Conservation (phyloP, 2,329 filamentous ascomycete species). For the Pseudogymnoascus sp. region DNA sequence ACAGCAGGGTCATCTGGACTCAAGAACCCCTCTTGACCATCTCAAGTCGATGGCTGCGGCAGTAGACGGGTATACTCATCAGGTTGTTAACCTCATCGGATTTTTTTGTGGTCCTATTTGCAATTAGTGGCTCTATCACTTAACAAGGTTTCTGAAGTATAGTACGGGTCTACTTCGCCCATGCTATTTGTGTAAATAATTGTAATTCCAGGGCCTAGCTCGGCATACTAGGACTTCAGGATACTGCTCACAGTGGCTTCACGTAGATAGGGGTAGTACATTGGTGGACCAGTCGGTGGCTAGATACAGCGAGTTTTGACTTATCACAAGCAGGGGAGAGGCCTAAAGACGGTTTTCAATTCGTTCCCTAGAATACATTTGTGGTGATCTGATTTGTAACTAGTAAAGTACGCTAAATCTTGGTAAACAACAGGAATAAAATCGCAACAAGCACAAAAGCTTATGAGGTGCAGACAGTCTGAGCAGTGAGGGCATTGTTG, state of each 20-base stretch:
- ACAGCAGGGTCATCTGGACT: conserved; percentile 77
- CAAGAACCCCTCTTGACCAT: conserved; percentile 41
- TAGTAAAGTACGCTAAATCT: not conserved
- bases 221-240: not conserved
- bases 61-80: conserved; percentile 45
- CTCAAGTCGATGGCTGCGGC: conserved; percentile 16
- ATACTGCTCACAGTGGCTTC: not conserved
- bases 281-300: too few species aligned
- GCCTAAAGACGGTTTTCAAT: not conserved
- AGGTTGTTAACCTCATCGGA: conserved; percentile 28
- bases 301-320: not conserved
- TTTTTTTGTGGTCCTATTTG: too few species aligned
- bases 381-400: not conserved
- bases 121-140: too few species aligned
- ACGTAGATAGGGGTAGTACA: not conserved
- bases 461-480: not conserved
- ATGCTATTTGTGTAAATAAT: not conserved
- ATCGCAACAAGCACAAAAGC: not conserved
- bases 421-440: not conserved
- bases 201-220: not conserved
- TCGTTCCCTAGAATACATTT: not conserved
- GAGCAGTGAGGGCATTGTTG: conserved; percentile 9
- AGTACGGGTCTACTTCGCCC: too few species aligned
- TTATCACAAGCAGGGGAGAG: not conserved
- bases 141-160: too few species aligned